Evolutionary conservation across 176 grass and related monocot species (phyloP).

Genomic region (Cocos nucifera): DNA sequence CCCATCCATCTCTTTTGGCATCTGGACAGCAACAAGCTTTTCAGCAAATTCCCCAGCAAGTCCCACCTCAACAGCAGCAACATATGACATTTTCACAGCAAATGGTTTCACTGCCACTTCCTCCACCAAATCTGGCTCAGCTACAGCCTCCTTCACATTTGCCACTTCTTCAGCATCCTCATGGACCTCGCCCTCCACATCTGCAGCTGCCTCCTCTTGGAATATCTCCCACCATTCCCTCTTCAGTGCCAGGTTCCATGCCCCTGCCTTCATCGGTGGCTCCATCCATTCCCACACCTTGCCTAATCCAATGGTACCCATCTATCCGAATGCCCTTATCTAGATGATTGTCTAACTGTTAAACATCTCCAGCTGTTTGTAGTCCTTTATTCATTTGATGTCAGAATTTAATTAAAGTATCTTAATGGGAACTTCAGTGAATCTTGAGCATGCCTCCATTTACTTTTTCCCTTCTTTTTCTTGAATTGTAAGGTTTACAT

Average conservation of each 20-base stretch:
- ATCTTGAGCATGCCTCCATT: too few relatives aligned
- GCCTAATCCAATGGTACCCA: slow-evolving; percentile 70
- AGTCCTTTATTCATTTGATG: too few relatives aligned
- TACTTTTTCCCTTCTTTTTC: too few relatives aligned
- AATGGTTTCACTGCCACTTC: slow-evolving; percentile 41
- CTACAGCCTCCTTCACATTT: slow-evolving; percentile 70
- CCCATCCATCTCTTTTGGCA: slow-evolving; percentile 83
- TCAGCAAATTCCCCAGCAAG: slow-evolving; percentile 49
- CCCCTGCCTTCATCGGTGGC: slow-evolving; percentile 42
- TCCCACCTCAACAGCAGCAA: slow-evolving; percentile 31
- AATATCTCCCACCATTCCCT: neutral
- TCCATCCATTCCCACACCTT: slow-evolving; percentile 56
- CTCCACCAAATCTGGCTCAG: slow-evolving; percentile 49
- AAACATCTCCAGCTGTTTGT: neutral
- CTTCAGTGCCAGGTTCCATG: slow-evolving; percentile 40
- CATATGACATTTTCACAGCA: slow-evolving; percentile 61
- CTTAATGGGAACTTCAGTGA: too few relatives aligned
- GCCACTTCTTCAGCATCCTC: slow-evolving; percentile 46
- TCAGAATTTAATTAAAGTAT: too few relatives aligned
- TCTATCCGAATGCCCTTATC: neutral
- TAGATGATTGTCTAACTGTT: too few relatives aligned
- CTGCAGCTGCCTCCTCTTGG: slow-evolving; percentile 32
- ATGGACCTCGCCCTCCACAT: slow-evolving; percentile 50
- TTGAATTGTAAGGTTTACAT: too few relatives aligned
- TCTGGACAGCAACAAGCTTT: slow-evolving; percentile 73